A percentile compares a stretch with the other conserved stretches of the same genome.
phyloP scores from a whole-genome alignment of 345 rosid species.

The Capsella bursapastoris region DNA sequence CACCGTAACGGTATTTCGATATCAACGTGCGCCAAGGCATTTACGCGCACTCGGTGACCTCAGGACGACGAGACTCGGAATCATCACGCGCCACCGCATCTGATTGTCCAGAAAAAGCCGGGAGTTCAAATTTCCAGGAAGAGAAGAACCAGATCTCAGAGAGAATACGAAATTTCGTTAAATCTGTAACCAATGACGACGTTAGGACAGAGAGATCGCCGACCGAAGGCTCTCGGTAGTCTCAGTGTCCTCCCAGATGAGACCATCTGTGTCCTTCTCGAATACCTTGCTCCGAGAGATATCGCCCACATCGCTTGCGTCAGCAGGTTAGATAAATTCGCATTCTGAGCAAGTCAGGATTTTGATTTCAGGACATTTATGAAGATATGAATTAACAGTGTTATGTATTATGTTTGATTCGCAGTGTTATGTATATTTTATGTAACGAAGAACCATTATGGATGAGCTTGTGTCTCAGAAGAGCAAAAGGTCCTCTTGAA shows the following conservation, averaged over 20 bases:
- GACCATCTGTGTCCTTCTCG: conserved; percentile 63
- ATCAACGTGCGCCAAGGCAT: conserved; percentile 19
- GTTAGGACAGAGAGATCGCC: conserved; percentile 56
- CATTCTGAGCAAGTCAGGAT: neutral
- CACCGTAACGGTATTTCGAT: neutral
- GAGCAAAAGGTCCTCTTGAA: conserved; percentile 56
- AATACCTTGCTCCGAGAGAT: conserved; percentile 69
- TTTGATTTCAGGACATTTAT: neutral
- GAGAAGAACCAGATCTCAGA: conserved; percentile 15
- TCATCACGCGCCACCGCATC: conserved; percentile 40
- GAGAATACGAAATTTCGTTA: neutral
- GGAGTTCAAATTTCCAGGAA: neutral
- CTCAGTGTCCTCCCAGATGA: conserved; percentile 78
- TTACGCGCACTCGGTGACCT: conserved; percentile 42
- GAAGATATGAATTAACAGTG: neutral
- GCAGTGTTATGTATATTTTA: conserved; percentile 84
- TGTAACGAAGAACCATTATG: conserved; percentile 94
- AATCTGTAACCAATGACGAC: conserved; percentile 38
- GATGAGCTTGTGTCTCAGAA: conserved; percentile 77
- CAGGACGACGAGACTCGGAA: conserved; percentile 10
- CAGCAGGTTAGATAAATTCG: conserved; percentile 67
- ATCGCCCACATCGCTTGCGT: conserved; percentile 80
- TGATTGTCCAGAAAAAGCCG: neutral
- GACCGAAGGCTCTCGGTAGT: conserved; percentile 71
- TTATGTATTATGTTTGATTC: neutral